Base-by-base conservation (phyloP, 1,284 basidiomycete genomes). In the Cryptococcus depauperatus region DNA sequence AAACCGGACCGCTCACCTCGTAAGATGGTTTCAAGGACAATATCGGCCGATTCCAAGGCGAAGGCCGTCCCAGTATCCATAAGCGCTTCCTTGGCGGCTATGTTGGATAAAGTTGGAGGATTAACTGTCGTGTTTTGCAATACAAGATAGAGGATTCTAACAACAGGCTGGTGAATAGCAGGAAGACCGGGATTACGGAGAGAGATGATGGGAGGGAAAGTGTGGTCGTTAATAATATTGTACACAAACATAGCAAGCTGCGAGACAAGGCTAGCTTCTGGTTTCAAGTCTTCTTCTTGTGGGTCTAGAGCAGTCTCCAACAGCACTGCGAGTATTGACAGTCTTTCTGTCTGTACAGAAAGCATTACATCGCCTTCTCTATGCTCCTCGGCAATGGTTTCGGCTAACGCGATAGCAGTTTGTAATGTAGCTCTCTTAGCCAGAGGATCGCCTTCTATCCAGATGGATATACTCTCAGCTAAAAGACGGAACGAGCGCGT, bases 291-390 rank as follows among this genome's bases (percentile, higher is more conserved):
- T 58, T 83, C 81, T 2, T 68, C 59, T 34, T 76, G 71, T 29
- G 75, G 76, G 52, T 82, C 81, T 11, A 77, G 67, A 0, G 76
- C 76, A 1, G 84, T 76, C 57, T 93, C 85, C 27, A 91, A 73
- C 41, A 92, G 66, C 1, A 81, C 78, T 13, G 87, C 75, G 2
- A 95, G 72, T 5, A 93, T 73, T 5, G 78, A 77, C 7, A 95
- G 71, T 27, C 88, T 77, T 21, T 83, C 79, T 1, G 79, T 77
- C 58, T 95, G 88, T 23, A 91, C 81, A 1, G 79, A 79, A 0
- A 83, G 77, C 81, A 91, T 87, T 75, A 91, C 83, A 51, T 90
- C 83, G 1, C 89, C 90, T 5, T 74, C 76, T 19, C 86, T 77
- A 37, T 73, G 75, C 68, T 92, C 90, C 14, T 70, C 67, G 0